Conservation (phyloP, 1,284 basidiomycete genomes). For the Gymnopus androsaceus region DNA sequence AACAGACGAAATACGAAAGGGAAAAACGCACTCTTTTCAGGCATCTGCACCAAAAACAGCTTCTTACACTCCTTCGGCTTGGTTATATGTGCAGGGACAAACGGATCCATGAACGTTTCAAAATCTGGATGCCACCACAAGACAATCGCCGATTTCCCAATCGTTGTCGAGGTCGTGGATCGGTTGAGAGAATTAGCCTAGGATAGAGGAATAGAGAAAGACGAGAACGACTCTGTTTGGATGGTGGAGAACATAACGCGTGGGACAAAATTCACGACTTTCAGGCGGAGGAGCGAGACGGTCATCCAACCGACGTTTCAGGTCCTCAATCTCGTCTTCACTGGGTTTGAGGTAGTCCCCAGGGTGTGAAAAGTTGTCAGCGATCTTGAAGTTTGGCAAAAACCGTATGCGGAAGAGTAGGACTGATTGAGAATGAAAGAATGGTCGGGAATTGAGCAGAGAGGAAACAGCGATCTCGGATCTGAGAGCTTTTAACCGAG, state of each 20-base stretch:
- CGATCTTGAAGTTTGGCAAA: no score
- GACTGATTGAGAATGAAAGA: no score
- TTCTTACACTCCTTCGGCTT: conserved; percentile 99
- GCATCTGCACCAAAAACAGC: conserved; percentile 93
- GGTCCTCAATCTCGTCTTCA: conserved; percentile 89
- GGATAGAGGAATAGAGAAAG: neutral
- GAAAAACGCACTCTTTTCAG: conserved; percentile 77
- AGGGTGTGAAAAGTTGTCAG: conserved; percentile 52
- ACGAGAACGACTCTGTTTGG: no score
- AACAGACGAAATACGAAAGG: neutral
- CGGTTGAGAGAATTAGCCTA: conserved; percentile 61
- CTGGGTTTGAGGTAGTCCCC: conserved; percentile 98
- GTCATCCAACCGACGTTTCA: conserved; percentile 86
- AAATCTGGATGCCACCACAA: conserved; percentile 99
- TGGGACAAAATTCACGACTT: conserved; percentile 9
- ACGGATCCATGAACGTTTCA: conserved; percentile 98
- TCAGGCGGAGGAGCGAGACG: conserved; percentile 77
- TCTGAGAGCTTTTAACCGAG: no score
- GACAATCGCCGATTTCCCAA: conserved; percentile 94
- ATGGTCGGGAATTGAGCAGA: no score
- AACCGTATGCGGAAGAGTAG: no score
- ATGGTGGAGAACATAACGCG: neutral
- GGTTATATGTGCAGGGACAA: conserved; percentile 94
- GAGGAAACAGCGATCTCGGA: no score
- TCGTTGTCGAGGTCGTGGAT: conserved; percentile 79